Conservation (phyloP, 202 grass and related monocot genomes). For the Zizania palustris region DNA sequence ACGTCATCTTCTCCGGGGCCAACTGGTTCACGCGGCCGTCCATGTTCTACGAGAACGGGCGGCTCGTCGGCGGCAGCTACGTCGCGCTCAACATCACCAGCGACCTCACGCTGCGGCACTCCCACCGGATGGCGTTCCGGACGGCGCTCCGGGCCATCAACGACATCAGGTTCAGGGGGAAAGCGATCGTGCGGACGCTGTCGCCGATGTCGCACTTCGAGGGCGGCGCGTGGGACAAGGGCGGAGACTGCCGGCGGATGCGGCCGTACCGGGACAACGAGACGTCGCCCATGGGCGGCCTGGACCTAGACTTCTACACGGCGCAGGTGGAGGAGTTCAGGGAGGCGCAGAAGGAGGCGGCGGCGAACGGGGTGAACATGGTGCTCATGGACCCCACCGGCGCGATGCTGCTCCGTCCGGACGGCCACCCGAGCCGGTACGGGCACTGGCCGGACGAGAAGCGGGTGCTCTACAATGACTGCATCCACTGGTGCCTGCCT, state of each 20-base stretch:
- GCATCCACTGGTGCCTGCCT: conserved; percentile 77
- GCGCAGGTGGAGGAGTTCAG: conserved; percentile 72
- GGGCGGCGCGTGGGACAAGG: conserved; percentile 60
- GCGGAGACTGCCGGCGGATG: conserved; percentile 59
- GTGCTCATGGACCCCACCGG: conserved; percentile 55
- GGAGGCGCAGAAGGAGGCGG: conserved; percentile 41
- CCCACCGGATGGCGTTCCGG: conserved; percentile 62
- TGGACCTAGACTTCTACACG: conserved; percentile 57
- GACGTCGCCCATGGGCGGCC: conserved; percentile 33
- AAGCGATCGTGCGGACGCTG: conserved; percentile 60
- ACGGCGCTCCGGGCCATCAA: conserved; percentile 47
- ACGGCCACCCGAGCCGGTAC: conserved; percentile 71
- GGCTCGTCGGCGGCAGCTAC: conserved; percentile 64
- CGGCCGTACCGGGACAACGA: conserved; percentile 51
- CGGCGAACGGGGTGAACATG: conserved; percentile 35
- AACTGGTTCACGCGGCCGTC: conserved; percentile 66
- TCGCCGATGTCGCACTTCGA: conserved; percentile 81
- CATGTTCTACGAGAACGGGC: conserved; percentile 55
- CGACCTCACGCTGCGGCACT: conserved; percentile 53
- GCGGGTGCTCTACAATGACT: conserved; percentile 58
- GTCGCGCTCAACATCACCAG: conserved; percentile 50
- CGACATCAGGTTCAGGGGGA: conserved; percentile 37
- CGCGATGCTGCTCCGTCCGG: conserved; percentile 64
- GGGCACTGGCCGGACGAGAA: conserved; percentile 56
- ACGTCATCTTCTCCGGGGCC: conserved; percentile 63